phyloP scores from a whole-genome alignment of 164 flowering plant genomes.

The Magnolia officinalis region DNA sequence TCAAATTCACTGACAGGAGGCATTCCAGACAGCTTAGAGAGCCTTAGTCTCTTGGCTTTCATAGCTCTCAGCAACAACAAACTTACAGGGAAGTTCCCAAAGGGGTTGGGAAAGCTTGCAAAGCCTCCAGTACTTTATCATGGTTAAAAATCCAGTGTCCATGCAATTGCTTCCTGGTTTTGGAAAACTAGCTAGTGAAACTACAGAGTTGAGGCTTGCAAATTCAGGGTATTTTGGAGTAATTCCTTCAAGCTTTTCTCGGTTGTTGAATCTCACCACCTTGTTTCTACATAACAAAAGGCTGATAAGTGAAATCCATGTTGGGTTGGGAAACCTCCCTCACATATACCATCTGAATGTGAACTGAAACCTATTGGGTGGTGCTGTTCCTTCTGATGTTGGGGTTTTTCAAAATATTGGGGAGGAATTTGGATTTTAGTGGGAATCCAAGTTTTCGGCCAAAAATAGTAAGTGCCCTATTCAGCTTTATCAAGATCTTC shows the following conservation, averaged over 20 bases:
- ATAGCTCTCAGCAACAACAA: slow-evolving; percentile 71
- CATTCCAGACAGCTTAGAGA: slow-evolving; percentile 49
- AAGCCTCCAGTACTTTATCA: slow-evolving; percentile 66
- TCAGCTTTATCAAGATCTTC: no score
- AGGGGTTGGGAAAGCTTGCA: slow-evolving; percentile 43
- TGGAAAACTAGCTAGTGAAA: slow-evolving; percentile 38
- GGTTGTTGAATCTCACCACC: slow-evolving; percentile 55
- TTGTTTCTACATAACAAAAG: slow-evolving; percentile 66
- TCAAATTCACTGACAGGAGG: slow-evolving; percentile 56
- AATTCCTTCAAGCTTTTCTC: slow-evolving; percentile 49
- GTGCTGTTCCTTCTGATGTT: slow-evolving; percentile 64
- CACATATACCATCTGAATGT: slow-evolving; percentile 79
- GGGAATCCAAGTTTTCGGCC: slow-evolving; percentile 41
- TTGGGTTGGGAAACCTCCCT: slow-evolving; percentile 38
- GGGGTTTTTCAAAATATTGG: slow-evolving; percentile 56
- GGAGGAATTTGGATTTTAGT: slow-evolving; percentile 44
- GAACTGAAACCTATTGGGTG: slow-evolving; percentile 62
- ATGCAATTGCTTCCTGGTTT: slow-evolving; percentile 47
- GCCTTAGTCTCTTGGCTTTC: slow-evolving; percentile 47
- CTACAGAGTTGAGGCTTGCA: slow-evolving; percentile 73
- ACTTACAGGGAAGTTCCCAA: slow-evolving; percentile 49
- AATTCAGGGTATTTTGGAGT: slow-evolving; percentile 62
- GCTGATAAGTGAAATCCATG: slow-evolving; percentile 62
- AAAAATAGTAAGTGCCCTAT: no score
- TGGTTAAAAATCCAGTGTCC: slow-evolving; percentile 81